These are phyloP conservation scores for Porpolomopsis calyptriformis DNA, from an alignment of 768 basidiomycete species.

Conservation along the genomic window DNA sequence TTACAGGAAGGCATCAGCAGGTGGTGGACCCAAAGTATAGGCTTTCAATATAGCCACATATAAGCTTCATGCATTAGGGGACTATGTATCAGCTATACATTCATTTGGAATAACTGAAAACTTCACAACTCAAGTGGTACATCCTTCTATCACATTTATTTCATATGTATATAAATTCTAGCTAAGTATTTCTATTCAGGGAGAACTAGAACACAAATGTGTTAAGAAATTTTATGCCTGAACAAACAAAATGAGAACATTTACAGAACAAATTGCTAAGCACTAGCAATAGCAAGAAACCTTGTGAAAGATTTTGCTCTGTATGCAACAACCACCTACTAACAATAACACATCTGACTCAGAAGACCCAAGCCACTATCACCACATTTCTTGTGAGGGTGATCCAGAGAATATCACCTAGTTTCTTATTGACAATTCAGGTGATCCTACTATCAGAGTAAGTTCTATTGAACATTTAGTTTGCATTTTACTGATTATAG, in stretches of 20 bases:
- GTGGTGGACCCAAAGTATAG: slow-evolving; percentile 7
- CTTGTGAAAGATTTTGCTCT: too few relatives aligned
- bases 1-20: too few relatives aligned
- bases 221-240: slow-evolving; percentile 24
- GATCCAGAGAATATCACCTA: not conserved
- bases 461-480: slow-evolving; percentile 1
- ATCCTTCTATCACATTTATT: slow-evolving; percentile 13
- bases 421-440: not conserved
- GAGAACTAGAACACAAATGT: slow-evolving; percentile 25
- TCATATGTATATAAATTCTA: not conserved
- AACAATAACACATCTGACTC: too few relatives aligned
- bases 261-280: slow-evolving; percentile 15
- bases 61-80: slow-evolving; percentile 30
- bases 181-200: slow-evolving; percentile 17
- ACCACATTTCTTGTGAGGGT: slow-evolving; percentile 17
- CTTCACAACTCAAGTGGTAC: slow-evolving; percentile 31
- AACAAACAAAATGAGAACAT: slow-evolving; percentile 22
- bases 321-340: not conserved
- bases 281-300: slow-evolving; percentile 7
- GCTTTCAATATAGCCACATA: slow-evolving; percentile 23
- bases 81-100: slow-evolving; percentile 23
- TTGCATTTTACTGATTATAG: not conserved
- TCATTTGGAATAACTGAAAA: slow-evolving; percentile 27
- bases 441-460: too few relatives aligned
- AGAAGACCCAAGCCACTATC: not conserved